Evolutionary conservation across 306 rosid genomes (phyloP).

Genomic region (Fagus sylvatica): DNA sequence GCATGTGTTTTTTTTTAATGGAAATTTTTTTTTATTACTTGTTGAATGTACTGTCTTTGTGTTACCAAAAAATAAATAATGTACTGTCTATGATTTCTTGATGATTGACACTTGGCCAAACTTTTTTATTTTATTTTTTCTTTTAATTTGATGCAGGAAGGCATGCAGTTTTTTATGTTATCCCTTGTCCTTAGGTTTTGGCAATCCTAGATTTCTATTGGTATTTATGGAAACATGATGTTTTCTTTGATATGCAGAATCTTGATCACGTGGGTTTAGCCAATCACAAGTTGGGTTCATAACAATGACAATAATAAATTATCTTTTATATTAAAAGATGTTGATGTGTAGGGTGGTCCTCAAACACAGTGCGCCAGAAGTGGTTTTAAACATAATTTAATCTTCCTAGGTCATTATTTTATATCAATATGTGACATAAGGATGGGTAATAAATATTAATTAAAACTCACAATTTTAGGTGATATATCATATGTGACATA

Average conservation of each 20-base stretch:
- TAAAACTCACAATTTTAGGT: too few species aligned
- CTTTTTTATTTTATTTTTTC: not conserved
- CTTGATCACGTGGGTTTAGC: constrained; percentile 19
- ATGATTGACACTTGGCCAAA: not conserved
- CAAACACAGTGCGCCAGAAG: not conserved
- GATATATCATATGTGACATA: too few species aligned
- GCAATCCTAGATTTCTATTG: not conserved
- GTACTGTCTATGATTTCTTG: too few species aligned
- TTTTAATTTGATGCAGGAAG: not conserved
- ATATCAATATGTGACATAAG: too few species aligned
- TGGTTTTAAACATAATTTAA: too few species aligned
- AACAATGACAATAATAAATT: not conserved
- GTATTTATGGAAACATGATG: constrained; percentile 6
- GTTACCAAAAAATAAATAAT: too few species aligned
- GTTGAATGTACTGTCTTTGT: too few species aligned
- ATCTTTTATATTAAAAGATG: not conserved
- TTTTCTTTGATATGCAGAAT: not conserved
- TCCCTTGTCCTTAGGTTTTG: not conserved
- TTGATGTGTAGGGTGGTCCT: not conserved
- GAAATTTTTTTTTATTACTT: too few species aligned
- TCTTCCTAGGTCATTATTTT: too few species aligned
- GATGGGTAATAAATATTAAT: too few species aligned
- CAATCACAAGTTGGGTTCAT: constrained; percentile 2
- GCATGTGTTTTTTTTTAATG: too few species aligned
- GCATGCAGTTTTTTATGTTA: constrained; percentile 1